Conservation (phyloP, 495 filamentous ascomycete genomes). For the Rhizodiscina lignyota region DNA sequence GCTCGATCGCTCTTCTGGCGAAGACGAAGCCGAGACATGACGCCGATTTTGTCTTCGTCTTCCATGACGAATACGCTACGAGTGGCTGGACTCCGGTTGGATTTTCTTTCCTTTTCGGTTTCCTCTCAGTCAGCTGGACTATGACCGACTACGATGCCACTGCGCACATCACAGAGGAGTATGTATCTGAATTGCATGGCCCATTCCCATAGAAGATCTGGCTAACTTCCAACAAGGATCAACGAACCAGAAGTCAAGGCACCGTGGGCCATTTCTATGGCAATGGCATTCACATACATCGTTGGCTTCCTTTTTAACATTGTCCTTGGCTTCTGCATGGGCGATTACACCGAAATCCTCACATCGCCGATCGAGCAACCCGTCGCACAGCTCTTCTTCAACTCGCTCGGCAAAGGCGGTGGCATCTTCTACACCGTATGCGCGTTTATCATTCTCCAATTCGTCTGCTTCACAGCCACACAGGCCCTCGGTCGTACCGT, state of each 20-base stretch:
- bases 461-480: constrained; percentile 44
- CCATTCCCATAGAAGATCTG: no score
- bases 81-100: constrained; percentile 43
- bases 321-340: constrained; percentile 45
- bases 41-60: constrained; percentile 40
- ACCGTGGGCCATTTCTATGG: constrained; percentile 41
- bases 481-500: constrained; percentile 45
- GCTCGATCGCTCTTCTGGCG: constrained; percentile 37
- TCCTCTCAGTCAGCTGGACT: constrained; percentile 45
- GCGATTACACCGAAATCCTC: constrained; percentile 30
- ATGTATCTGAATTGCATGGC: no score
- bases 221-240: no score
- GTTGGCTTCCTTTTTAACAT: constrained; percentile 47
- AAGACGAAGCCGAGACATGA: constrained; percentile 34
- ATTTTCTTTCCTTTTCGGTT: constrained; percentile 46
- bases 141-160: constrained; percentile 45
- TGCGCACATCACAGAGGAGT: constrained; percentile 48
- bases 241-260: constrained; percentile 39
- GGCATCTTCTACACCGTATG: constrained; percentile 44
- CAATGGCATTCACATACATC: constrained; percentile 43
- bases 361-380: constrained; percentile 34
- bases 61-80: constrained; percentile 32
- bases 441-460: constrained; percentile 39
- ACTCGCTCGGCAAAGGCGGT: constrained; percentile 37
- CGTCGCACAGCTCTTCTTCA: constrained; percentile 48